These are phyloP conservation scores for Yamadazyma oceani DNA, from an alignment of 1,139 yeast species.

Conservation along the genomic window DNA sequence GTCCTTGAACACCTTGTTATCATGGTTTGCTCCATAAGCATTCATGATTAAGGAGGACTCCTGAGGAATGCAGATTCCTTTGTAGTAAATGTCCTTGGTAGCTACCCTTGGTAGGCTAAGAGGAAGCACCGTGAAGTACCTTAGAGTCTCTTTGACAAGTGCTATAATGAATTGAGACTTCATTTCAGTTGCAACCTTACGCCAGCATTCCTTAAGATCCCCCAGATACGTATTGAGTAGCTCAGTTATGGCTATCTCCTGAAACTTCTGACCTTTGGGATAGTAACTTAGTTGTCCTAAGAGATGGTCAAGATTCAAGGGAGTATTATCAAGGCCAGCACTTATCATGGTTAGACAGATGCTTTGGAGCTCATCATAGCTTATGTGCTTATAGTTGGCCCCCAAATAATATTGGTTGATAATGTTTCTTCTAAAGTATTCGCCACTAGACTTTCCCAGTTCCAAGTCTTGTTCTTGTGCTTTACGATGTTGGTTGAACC, in stretches of 20 bases:
- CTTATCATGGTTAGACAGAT: constrained; percentile 75
- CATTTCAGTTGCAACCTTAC: constrained; percentile 31
- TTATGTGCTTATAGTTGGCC: constrained; percentile 9
- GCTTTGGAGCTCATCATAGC: constrained; percentile 50
- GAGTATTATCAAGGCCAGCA: constrained; percentile 77
- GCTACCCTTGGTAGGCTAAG: constrained; percentile 64
- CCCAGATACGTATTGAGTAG: constrained; percentile 28
- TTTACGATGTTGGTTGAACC: background rate
- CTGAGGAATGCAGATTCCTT: constrained; percentile 45
- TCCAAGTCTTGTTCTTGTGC: constrained; percentile 12
- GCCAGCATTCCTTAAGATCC: constrained; percentile 47
- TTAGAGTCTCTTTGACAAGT: constrained; percentile 58
- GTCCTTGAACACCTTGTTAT: constrained; percentile 40
- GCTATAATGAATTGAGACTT: constrained; percentile 55
- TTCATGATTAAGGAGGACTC: constrained; percentile 64
- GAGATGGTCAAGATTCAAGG: constrained; percentile 60
- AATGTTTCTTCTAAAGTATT: constrained; percentile 6
- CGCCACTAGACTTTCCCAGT: no score
- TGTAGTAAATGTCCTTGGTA: constrained; percentile 46
- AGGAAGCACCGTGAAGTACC: constrained; percentile 67
- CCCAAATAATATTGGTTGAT: constrained; percentile 2
- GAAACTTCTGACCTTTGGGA: constrained; percentile 41
- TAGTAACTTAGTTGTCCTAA: constrained; percentile 62
- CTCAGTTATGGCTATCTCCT: constrained; percentile 38
- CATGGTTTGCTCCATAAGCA: constrained; percentile 72